A percentile compares a stretch with the other conserved stretches of the same genome.
These are phyloP conservation scores for Aspergillus taichungensis DNA, from an alignment of 495 filamentous ascomycete species.

Conservation along the genomic window DNA sequence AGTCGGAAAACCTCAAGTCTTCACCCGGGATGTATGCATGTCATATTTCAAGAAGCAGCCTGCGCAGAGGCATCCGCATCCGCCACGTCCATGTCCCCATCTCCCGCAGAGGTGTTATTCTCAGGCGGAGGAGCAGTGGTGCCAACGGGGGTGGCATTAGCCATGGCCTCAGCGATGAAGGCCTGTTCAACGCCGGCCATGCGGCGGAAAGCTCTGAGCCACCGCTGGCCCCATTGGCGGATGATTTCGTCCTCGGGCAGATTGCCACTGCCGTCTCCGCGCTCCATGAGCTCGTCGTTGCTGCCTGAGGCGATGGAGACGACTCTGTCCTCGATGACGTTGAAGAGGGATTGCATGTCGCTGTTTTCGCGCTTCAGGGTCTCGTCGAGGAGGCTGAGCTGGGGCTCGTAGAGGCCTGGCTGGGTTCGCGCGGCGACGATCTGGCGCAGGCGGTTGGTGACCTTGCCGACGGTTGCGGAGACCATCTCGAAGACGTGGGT, in stretches of 20 bases:
- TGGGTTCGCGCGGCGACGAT: constrained; percentile 55
- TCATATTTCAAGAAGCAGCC: too few relatives aligned
- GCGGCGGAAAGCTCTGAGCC: constrained; percentile 76
- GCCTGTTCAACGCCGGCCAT: constrained; percentile 79
- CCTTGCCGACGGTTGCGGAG: constrained; percentile 78
- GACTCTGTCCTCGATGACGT: constrained; percentile 70
- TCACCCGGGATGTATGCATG: too few relatives aligned
- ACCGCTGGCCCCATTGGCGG: constrained; percentile 72
- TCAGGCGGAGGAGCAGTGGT: constrained; percentile 25
- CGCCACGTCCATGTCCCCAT: constrained; percentile 25
- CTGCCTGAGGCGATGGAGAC: constrained; percentile 61
- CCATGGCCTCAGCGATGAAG: constrained; percentile 36
- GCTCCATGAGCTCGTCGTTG: constrained; percentile 61
- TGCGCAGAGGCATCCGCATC: constrained; percentile 18
- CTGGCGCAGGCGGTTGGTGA: constrained; percentile 81
- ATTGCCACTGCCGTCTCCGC: constrained; percentile 33
- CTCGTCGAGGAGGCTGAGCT: constrained; percentile 54
- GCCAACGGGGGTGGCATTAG: constrained; percentile 28
- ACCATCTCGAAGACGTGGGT: constrained; percentile 83
- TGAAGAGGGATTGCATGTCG: constrained; percentile 72
- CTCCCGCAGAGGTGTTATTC: constrained; percentile 4
- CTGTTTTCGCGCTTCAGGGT: constrained; percentile 55
- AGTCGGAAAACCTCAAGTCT: too few relatives aligned
- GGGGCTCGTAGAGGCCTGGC: constrained; percentile 46
- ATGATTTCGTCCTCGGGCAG: constrained; percentile 53